Evolutionary conservation across 2,329 filamentous ascomycete species (phyloP).

Genomic region (Fusarium albidum): DNA sequence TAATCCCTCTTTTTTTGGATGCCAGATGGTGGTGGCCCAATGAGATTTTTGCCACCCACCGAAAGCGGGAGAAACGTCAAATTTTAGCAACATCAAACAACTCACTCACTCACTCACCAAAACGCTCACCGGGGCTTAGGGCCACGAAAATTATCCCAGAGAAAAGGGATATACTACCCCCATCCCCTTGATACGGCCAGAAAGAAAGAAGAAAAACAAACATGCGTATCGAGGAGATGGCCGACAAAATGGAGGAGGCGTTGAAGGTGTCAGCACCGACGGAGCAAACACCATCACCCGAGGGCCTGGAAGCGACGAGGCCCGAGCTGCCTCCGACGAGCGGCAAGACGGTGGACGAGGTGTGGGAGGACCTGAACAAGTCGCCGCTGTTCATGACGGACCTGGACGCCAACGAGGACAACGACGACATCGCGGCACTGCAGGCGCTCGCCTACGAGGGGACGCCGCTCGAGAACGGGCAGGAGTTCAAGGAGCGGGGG

Average conservation of each 20-base stretch:
- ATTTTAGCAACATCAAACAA: constrained; percentile 33
- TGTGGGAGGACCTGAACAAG: constrained; percentile 65
- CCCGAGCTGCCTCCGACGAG: constrained; percentile 58
- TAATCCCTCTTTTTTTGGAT: too few relatives aligned
- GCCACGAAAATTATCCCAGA: constrained; percentile 1
- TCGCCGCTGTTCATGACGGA: constrained; percentile 96
- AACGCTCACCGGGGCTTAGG: constrained; percentile 10
- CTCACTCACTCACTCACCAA: constrained; percentile 21
- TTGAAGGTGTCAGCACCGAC: constrained; percentile 37
- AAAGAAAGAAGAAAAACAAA: too few relatives aligned
- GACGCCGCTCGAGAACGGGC: constrained; percentile 81
- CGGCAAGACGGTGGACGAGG: constrained; percentile 62
- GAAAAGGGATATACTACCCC: neutral
- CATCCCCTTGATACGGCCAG: neutral
- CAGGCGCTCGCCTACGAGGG: constrained; percentile 94
- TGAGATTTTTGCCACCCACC: constrained; percentile 37
- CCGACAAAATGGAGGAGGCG: constrained; percentile 50
- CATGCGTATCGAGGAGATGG: constrained; percentile 55
- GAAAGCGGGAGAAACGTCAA: constrained; percentile 37
- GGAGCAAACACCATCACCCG: constrained; percentile 14
- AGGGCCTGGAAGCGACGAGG: constrained; percentile 39
- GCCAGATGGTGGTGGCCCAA: constrained; percentile 19
- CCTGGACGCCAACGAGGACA: constrained; percentile 85
- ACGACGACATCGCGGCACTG: constrained; percentile 84
- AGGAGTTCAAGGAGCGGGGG: constrained; percentile 88